Base-by-base conservation (phyloP, 768 basidiomycete genomes). In the Xerocomus potaroensis region DNA sequence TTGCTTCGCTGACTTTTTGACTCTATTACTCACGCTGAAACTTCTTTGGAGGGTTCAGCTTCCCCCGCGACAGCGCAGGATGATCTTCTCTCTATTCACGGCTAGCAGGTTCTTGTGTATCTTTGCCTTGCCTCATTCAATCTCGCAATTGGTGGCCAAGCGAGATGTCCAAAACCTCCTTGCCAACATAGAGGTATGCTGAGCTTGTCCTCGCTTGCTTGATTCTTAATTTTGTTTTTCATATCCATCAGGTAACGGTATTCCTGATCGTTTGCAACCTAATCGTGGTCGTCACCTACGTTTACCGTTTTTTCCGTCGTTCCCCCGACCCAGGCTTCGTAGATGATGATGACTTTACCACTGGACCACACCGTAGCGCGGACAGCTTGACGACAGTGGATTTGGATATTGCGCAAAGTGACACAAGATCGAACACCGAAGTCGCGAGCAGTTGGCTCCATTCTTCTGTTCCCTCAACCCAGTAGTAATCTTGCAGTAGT, bases 41-140 rank as follows among this genome's bases (percentile, higher is more conserved):
- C 41, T 58, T 9, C 49, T 58, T 27, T 49, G 53, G 57, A 38
- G 33, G 16, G 31, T 55, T 22, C 49, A 35, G 8, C 57, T 58
- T 38, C 53, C 57, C 11, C 21, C 5, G 27, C 16, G 48, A 32
- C 53, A 55, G 19, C 57, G 43, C 31, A 45, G 40, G 24, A 47
- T 47, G 46, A 41, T 47, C 15, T 5, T 47, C 2, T 26, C 16
- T 9, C 23, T 47, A 3, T 47, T 41, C 24, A 21, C 39, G 4
- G 38, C 32, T 33, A 47, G 46, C 16, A 41, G 24, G 21, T 27
- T 41, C 18, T 12, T 41, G 26, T 47, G 31, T 3, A 27, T 27
- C 1, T 40, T 41, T 26, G 33, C 46, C 11, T 11, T 47, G 24
- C 26, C 39, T 21, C 46, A 35, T 34, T 32, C 46, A 4, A 35